A percentile compares a stretch with the other conserved stretches of the same genome.
These are phyloP conservation scores for Gryganskiella cystojenkinii DNA, from an alignment of 192 early-diverging fungal genomes.

Conservation along the genomic window DNA sequence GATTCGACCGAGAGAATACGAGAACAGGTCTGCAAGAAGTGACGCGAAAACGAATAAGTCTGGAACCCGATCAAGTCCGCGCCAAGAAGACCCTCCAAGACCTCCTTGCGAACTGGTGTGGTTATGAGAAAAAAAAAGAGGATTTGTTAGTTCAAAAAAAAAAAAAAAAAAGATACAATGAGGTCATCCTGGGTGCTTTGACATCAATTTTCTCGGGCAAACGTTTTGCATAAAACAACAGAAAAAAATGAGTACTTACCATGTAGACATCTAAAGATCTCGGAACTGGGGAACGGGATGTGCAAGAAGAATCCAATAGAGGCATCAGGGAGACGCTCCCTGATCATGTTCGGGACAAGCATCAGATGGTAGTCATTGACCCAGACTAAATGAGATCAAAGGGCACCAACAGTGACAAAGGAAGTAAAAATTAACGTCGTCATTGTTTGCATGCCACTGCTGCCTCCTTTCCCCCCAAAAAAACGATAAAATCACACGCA, in stretches of 20 bases:
- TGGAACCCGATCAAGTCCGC: slow-evolving; percentile 93
- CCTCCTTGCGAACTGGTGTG: slow-evolving; percentile 73
- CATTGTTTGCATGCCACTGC: neutral
- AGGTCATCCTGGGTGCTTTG: too few relatives aligned
- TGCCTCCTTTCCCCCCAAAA: neutral
- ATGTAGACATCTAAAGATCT: slow-evolving; percentile 93
- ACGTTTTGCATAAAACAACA: slow-evolving; percentile 1
- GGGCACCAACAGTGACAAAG: neutral
- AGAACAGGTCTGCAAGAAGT: slow-evolving; percentile 91
- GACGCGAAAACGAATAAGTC: slow-evolving; percentile 92
- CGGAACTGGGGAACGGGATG: slow-evolving; percentile 96
- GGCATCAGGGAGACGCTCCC: slow-evolving; percentile 84
- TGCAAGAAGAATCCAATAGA: slow-evolving; percentile 97
- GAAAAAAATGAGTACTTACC: slow-evolving; percentile 55
- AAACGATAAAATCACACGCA: neutral
- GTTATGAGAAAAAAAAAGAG: neutral
- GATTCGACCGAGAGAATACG: slow-evolving; percentile 90
- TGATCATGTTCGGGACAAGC: slow-evolving; percentile 90
- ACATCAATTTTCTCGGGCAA: too few relatives aligned
- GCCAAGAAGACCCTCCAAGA: slow-evolving; percentile 92
- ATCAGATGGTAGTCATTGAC: slow-evolving; percentile 98
- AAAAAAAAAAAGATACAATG: neutral
- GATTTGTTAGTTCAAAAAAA: neutral
- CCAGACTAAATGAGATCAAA: slow-evolving; percentile 71
- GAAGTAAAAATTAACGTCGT: neutral